Base-by-base conservation (phyloP, 2,329 filamentous ascomycete species). In the Pseudopithomyces chartarum region DNA sequence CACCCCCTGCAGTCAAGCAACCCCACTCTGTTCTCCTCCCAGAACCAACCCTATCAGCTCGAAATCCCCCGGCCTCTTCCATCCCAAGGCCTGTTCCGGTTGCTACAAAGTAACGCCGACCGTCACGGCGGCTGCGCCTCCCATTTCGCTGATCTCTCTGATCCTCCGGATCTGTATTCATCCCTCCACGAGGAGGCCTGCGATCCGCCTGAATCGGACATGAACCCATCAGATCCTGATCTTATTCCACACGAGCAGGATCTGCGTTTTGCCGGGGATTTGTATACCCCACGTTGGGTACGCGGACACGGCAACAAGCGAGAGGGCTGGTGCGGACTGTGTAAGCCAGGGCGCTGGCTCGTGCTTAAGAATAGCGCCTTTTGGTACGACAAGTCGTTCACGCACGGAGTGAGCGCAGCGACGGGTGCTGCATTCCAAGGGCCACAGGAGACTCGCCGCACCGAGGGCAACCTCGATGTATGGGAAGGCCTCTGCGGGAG, bases 361-460 rank as follows among this genome's bases (percentile, higher is more conserved):
- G 90, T 93, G 15, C 81, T 96, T 57, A 96, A 95, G 80, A 95
- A 96, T 78, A 93, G 90, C 54, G 91, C 91, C 6, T 96, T 91
- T 74, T 96, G 92, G 91, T 96, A 96, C 75, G 91, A 96, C 79
- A 94, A 95, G 81, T 91, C 89, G 55, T 96, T 95, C 74, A 91
- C 90, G 2, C 92, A 96, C 70, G 91, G 91, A 48, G 91, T 96
- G 73, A 92, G 89, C 70, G 91, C 90, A 26, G 88, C 90, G 3
- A 94, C 91, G 0, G 91, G 91, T 22, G 87, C 84, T 60, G 86
- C 88, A 3, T 94, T 95, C 78, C 87, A 91, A 71, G 87, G 90
- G 64, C 91, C 91, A 2, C 85, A 89, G 59, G 85, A 91, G 67
- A 90, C 87, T 20, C 82, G 90, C 56, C 84, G 90, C 48, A 91